A percentile compares a stretch with the other conserved stretches of the same genome.
Evolutionary conservation across 2,329 filamentous ascomycete genomes (phyloP).

Genomic region (Phaeosphaeria sp.): DNA sequence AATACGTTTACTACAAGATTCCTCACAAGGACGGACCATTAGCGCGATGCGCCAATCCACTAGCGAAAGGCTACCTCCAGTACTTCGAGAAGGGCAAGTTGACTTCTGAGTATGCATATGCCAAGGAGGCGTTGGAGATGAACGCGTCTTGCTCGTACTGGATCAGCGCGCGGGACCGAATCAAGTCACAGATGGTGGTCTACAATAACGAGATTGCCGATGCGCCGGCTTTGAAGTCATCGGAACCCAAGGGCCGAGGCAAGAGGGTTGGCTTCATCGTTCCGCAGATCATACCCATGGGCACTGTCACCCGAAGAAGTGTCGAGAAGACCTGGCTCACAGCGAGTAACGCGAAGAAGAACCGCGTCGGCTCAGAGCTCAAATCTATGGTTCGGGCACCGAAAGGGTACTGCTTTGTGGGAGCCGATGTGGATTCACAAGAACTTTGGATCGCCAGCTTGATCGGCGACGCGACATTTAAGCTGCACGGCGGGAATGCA

Average conservation of each 20-base stretch:
- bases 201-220: conserved; percentile 69
- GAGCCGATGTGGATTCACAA: conserved; percentile 95
- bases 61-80: conserved; percentile 87
- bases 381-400: conserved; percentile 97
- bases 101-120: conserved; percentile 86
- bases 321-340: conserved; percentile 99
- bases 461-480: conserved; percentile 92
- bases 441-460: conserved; percentile 98
- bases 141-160: conserved; percentile 99
- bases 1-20: conserved; percentile 83
- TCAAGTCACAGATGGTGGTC: conserved; percentile 94
- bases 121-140: conserved; percentile 96
- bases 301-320: conserved; percentile 89
- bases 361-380: conserved; percentile 93
- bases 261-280: conserved; percentile 78
- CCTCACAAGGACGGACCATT: conserved; percentile 94
- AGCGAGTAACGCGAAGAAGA: conserved; percentile 94
- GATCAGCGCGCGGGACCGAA: conserved; percentile 94
- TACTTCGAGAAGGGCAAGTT: conserved; percentile 92
- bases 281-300: conserved; percentile 97
- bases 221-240: conserved; percentile 28
- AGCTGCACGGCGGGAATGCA: conserved; percentile 93
- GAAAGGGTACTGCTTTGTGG: conserved; percentile 89
- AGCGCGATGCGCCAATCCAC: conserved; percentile 82
- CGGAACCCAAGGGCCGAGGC: conserved; percentile 26